Base-by-base conservation (phyloP, 495 filamentous ascomycete species). In the Glarea lozoyensis region DNA sequence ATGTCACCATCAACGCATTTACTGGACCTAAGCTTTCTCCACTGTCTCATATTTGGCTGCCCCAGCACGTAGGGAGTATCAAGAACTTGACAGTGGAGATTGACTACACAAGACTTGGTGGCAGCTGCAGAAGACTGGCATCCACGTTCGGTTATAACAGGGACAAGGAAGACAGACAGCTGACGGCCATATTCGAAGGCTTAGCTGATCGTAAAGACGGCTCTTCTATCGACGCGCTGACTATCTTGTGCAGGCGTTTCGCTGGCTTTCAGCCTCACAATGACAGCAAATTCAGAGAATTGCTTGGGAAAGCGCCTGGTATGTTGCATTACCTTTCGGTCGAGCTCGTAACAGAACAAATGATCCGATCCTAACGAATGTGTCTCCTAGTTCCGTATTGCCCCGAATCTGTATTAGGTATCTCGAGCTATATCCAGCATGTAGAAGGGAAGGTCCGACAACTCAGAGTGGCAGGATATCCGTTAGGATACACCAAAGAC, bases 41-140 rank as follows among this genome's bases (percentile, higher is more conserved):
- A 4, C 39, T 58, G 11, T 42, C 49, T 2, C 16, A 44, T 24
- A 13, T 44, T n/a, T 58, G 55, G 55, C 23, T 55, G 5, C 22
- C 21, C 0, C 4, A 40, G 3, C 44, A 45, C 38, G 34, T 49
- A 9, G 21, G 37, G 5, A 49, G 29, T 15, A 37, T 58, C 13
- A 48, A 53, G 21, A 10, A 48, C 30, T 39, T 58, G 11, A 53
- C 52, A 0, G 30, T 58, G 32, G 55, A 58, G 29, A 33, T 46
- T 10, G 55, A 58, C 39, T 24, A 52, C 9, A 55, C 55, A 22
- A 19, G 42, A 19, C 48, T 57, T 38, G 54, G 54, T 19, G 40
- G 43, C 10, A 43, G 45, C 23, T 22, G 19, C 9, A n/a, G 34
- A 10, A 37, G 10, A 36, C 2, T 18, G 17, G 40, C 48, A 30